Evolutionary conservation across 2,329 filamentous ascomycete species (phyloP).

Genomic region (Chrysoporthe cubensis): DNA sequence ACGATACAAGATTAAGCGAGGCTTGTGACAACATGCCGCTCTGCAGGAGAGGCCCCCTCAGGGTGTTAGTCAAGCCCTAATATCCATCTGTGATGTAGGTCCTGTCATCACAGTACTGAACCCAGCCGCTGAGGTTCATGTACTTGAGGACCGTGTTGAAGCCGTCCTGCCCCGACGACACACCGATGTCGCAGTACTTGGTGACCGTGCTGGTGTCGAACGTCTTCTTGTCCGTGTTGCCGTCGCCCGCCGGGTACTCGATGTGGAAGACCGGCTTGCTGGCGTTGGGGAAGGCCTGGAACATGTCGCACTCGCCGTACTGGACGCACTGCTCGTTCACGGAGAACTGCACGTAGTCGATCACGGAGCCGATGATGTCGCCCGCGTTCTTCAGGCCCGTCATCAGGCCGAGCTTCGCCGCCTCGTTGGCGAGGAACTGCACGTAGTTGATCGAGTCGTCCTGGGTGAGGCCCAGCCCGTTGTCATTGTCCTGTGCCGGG

Average conservation of each 20-base stretch:
- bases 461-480: slow-evolving; percentile 62
- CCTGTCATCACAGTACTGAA: slow-evolving; percentile 55
- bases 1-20: neutral
- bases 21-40: neutral
- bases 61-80: neutral
- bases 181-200: slow-evolving; percentile 28
- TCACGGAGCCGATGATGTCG: slow-evolving; percentile 55
- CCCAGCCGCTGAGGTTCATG: slow-evolving; percentile 66
- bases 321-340: slow-evolving; percentile 67
- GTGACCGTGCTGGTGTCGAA: slow-evolving; percentile 18
- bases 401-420: slow-evolving; percentile 58
- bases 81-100: slow-evolving; percentile 27
- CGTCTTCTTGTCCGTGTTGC: slow-evolving; percentile 31
- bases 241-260: slow-evolving; percentile 57
- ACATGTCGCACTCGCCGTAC: slow-evolving; percentile 56
- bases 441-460: slow-evolving; percentile 63
- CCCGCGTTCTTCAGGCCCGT: slow-evolving; percentile 72
- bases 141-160: slow-evolving; percentile 71
- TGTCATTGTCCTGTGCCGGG: slow-evolving; percentile 55
- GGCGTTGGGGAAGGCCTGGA: slow-evolving; percentile 51
- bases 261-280: slow-evolving; percentile 66
- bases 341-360: slow-evolving; percentile 61
- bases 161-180: slow-evolving; percentile 38
- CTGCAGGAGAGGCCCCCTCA: neutral
- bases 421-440: slow-evolving; percentile 60